phyloP scores from a whole-genome alignment of 2,329 filamentous ascomycete genomes.

The Pseudocercospora vitis region DNA sequence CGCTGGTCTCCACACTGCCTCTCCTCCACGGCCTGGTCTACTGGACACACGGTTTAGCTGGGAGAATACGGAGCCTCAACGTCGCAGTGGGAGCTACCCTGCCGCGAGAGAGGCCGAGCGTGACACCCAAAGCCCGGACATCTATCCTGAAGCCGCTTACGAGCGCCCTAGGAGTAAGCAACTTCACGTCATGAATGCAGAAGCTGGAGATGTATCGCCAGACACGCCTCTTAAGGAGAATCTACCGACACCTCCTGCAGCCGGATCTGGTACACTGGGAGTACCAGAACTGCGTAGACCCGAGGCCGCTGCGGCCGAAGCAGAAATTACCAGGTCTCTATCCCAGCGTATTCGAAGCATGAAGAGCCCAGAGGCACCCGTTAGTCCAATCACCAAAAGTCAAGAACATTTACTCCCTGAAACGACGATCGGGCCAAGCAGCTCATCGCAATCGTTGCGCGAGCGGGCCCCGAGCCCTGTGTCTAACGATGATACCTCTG shows the following conservation, averaged over 20 bases:
- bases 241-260: conserved; percentile 4
- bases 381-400: conserved; percentile 26
- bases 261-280: conserved; percentile 8
- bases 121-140: conserved; percentile 29
- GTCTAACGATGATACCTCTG: conserved; percentile 19
- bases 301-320: conserved; percentile 19
- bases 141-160: conserved; percentile 33
- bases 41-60: conserved; percentile 42
- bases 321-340: conserved; percentile 18
- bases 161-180: conserved; percentile 36
- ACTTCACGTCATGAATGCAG: conserved; percentile 48
- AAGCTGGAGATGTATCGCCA: conserved; percentile 29
- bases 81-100: conserved; percentile 3
- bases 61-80: conserved; percentile 32
- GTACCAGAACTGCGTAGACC: conserved; percentile 14
- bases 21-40: conserved; percentile 19
- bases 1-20: neutral
- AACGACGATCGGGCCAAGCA: conserved; percentile 17
- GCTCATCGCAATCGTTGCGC: conserved; percentile 17
- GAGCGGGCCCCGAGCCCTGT: conserved; percentile 30
- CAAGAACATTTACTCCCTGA: conserved; percentile 26
- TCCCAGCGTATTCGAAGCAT: conserved; percentile 16
- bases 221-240: conserved; percentile 14
- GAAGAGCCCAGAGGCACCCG: conserved; percentile 11
- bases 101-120: conserved; percentile 14